Conservation (phyloP, 163 green algal species). For the Scenedesmus sp. region DNA sequence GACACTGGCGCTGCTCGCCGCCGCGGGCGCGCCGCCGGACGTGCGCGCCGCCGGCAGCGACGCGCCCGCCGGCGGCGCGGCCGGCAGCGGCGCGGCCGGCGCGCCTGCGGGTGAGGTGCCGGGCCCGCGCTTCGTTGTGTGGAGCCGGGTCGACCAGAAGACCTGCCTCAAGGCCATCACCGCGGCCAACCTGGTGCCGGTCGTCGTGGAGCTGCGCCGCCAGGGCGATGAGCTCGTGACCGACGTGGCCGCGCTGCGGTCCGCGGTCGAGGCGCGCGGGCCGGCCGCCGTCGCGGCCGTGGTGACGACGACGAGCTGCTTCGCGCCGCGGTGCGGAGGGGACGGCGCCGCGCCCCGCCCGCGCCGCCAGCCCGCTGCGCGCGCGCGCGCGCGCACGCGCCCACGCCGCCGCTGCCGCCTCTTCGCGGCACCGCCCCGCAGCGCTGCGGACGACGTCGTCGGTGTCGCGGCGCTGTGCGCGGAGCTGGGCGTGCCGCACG, state of each 20-base stretch:
- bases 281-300: constrained; percentile 72
- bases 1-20: constrained; percentile 62
- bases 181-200: constrained; percentile 70
- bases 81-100: not conserved
- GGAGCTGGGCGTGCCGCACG: constrained; percentile 74
- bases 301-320: constrained; percentile 95
- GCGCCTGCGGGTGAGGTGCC: not conserved
- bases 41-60: not conserved
- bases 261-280: constrained; percentile 64
- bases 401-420: not conserved
- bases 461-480: constrained; percentile 86
- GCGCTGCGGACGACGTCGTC: constrained; percentile 80
- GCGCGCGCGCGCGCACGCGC: too few relatives aligned
- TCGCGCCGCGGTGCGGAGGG: constrained; percentile 83
- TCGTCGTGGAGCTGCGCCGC: constrained; percentile 75
- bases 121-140: constrained; percentile 79
- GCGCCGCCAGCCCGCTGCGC: too few relatives aligned
- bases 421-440: not conserved
- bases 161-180: constrained; percentile 96
- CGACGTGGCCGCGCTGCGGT: constrained; percentile 72
- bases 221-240: constrained; percentile 86
- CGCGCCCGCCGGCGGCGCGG: constrained; percentile 6
- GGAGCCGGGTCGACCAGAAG: constrained; percentile 98
- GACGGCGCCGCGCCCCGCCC: too few relatives aligned
- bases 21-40: constrained; percentile 2